Evolutionary conservation across 2,329 filamentous ascomycete species (phyloP).

Genomic region (Paracamarosporium sp.): DNA sequence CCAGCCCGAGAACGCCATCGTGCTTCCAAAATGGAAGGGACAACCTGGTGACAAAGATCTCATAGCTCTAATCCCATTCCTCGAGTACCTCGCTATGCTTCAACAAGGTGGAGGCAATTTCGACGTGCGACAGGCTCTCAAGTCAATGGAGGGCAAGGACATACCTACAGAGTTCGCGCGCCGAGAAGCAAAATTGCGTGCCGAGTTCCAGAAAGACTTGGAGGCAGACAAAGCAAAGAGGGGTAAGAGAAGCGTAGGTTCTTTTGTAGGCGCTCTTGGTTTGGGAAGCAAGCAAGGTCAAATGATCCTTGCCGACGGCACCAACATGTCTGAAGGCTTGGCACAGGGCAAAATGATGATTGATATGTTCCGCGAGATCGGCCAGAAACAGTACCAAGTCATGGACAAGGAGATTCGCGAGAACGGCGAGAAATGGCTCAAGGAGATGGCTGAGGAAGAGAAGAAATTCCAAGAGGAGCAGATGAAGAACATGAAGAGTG

Average conservation of each 20-base stretch:
- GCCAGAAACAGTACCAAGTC: conserved; percentile 86
- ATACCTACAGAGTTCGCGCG: conserved; percentile 91
- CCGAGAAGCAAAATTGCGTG: conserved; percentile 83
- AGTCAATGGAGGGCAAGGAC: conserved; percentile 86
- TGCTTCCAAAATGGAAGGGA: conserved; percentile 89
- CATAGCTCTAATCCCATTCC: conserved; percentile 89
- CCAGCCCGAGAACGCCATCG: conserved; percentile 96
- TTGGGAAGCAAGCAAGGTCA: conserved; percentile 70
- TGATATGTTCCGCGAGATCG: conserved; percentile 90
- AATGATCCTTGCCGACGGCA: conserved; percentile 55
- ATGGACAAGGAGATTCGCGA: conserved; percentile 90
- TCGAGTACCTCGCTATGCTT: conserved; percentile 97
- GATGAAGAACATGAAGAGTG: conserved; percentile 85
- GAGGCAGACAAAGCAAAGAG: conserved; percentile 71
- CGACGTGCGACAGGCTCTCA: conserved; percentile 85
- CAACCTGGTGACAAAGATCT: conserved; percentile 83
- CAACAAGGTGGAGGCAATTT: conserved; percentile 64
- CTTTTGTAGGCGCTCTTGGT: conserved; percentile 75
- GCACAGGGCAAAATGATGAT: conserved; percentile 96
- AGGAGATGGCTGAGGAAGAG: conserved; percentile 87
- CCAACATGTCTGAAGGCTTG: conserved; percentile 75
- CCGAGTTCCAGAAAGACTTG: conserved; percentile 82
- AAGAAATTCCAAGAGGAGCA: conserved; percentile 90
- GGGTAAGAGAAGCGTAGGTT: conserved; percentile 67
- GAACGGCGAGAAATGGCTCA: conserved; percentile 94